Conservation (phyloP, 2,329 filamentous ascomycete genomes). For the Ceratocystis variospora region DNA sequence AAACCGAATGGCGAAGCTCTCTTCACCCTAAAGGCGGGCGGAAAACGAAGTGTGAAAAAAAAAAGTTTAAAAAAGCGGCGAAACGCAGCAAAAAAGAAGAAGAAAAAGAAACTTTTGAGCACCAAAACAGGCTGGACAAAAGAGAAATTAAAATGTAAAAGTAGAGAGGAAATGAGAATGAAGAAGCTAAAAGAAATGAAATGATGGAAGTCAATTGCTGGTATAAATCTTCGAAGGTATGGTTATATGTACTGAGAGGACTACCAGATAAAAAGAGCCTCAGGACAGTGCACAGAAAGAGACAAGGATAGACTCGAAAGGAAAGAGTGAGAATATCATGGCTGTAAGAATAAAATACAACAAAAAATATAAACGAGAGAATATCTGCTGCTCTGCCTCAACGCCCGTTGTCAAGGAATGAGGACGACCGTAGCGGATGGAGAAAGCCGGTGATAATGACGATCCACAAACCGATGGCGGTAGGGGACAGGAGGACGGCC, state of each 20-base stretch:
- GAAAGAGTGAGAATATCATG: slow-evolving; percentile 1
- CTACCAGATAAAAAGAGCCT: not conserved
- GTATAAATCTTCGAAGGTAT: not conserved
- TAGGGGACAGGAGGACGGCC: not conserved
- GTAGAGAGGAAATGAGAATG: not conserved
- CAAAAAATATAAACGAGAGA: slow-evolving; percentile 18
- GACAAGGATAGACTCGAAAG: not conserved
- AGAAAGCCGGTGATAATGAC: not conserved
- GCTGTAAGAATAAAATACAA: not conserved
- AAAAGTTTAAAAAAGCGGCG: not conserved
- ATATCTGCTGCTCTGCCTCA: slow-evolving; percentile 11
- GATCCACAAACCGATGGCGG: not conserved
- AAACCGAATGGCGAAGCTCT: not conserved
- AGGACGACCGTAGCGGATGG: slow-evolving; percentile 3
- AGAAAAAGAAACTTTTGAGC: not conserved
- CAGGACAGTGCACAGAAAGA: not conserved
- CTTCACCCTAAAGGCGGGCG: slow-evolving; percentile 12
- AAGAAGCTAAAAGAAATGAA: not conserved
- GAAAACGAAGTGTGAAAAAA: slow-evolving; percentile 5
- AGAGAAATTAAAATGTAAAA: not conserved
- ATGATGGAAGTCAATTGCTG: not conserved
- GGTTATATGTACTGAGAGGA: slow-evolving; percentile 6
- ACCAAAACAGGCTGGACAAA: not conserved
- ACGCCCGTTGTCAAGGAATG: slow-evolving; percentile 8
- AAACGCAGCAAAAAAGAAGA: not conserved